These are phyloP conservation scores for Albatrellus ellisii DNA, from an alignment of 768 basidiomycete species.

Conservation along the genomic window DNA sequence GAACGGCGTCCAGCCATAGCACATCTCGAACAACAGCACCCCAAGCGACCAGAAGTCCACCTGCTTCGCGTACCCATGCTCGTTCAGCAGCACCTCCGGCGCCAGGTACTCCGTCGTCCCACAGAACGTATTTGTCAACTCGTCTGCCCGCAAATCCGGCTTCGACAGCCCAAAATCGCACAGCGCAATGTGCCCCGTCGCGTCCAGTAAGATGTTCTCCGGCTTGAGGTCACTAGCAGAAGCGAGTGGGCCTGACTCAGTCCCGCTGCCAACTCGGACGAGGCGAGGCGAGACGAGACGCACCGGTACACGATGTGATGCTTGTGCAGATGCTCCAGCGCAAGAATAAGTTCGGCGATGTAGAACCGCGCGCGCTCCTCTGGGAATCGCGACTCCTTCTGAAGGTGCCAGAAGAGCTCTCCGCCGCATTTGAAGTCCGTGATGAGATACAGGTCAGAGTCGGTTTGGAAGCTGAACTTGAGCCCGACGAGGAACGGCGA, in stretches of 20 bases:
- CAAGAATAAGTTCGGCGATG: constrained; percentile 88
- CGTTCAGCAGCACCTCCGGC: constrained; percentile 93
- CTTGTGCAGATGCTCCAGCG: constrained; percentile 94
- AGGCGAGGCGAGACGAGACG: constrained; percentile 24
- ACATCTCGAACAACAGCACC: constrained; percentile 98
- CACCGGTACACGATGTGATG: constrained; percentile 90
- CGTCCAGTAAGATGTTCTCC: constrained; percentile 96
- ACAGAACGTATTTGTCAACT: constrained; percentile 98
- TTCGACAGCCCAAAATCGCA: constrained; percentile 99
- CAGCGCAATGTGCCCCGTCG: constrained; percentile 94
- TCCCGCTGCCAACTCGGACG: no score
- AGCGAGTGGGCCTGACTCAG: constrained; percentile 1
- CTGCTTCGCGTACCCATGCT: constrained; percentile 95
- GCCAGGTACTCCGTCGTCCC: constrained; percentile 98
- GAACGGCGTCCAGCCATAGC: constrained; percentile 99
- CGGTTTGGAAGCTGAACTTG: constrained; percentile 97
- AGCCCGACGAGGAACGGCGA: constrained; percentile 96
- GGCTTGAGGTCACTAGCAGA: constrained; percentile 83
- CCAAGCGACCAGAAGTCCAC: constrained; percentile 98
- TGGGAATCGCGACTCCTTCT: constrained; percentile 85
- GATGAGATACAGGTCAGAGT: constrained; percentile 86
- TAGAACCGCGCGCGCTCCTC: constrained; percentile 95
- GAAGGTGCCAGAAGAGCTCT: constrained; percentile 96
- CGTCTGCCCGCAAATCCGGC: constrained; percentile 83
- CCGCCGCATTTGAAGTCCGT: constrained; percentile 99